phyloP scores from a whole-genome alignment of 768 basidiomycete species.

The Daedalea quercina region DNA sequence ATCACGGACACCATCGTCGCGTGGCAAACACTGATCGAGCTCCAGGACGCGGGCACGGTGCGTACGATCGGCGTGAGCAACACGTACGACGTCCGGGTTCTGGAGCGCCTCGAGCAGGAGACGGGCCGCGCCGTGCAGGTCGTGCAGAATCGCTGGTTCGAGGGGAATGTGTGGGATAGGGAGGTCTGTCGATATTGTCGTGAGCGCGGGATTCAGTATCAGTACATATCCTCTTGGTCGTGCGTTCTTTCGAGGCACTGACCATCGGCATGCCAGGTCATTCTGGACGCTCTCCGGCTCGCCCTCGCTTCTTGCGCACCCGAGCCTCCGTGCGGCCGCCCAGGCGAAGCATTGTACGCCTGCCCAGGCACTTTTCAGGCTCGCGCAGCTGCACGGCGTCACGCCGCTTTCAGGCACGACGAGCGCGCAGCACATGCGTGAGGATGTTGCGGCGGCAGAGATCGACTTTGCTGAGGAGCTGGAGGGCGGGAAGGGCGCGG shows the following conservation, averaged over 20 bases:
- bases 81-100: conserved; percentile 53
- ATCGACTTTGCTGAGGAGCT: conserved; percentile 29
- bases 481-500: not conserved
- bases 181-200: conserved; percentile 60
- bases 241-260: no score
- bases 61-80: conserved; percentile 72
- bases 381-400: conserved; percentile 61
- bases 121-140: conserved; percentile 51
- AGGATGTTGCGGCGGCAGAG: conserved; percentile 45
- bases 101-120: conserved; percentile 45
- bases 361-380: conserved; percentile 60
- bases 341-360: conserved; percentile 44
- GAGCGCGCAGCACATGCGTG: conserved; percentile 56
- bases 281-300: conserved; percentile 82
- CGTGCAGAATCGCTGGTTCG: conserved; percentile 83
- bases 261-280: conserved; percentile 38
- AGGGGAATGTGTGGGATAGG: conserved; percentile 72
- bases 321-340: conserved; percentile 38
- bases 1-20: conserved; percentile 58
- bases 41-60: conserved; percentile 62
- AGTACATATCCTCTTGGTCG: conserved; percentile 40
- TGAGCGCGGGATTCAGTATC: conserved; percentile 60
- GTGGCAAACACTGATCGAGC: conserved; percentile 52
- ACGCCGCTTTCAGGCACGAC: conserved; percentile 75
- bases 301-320: conserved; percentile 50